Conservation (phyloP, 257 asterid genomes). For the Salvia miltiorrhiza region DNA sequence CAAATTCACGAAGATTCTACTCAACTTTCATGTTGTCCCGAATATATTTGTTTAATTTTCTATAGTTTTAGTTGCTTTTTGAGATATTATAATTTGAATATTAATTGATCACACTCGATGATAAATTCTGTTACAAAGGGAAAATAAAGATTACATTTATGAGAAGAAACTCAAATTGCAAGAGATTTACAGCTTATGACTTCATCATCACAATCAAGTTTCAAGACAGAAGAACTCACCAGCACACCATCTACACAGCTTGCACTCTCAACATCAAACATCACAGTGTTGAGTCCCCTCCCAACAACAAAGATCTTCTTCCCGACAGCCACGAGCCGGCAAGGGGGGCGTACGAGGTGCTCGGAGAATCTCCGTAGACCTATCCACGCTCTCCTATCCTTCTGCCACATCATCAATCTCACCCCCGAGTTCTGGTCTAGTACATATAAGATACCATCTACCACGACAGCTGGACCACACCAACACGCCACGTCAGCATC, state of each 20-base stretch:
- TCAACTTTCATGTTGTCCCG: no score
- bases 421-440: slow-evolving; percentile 66
- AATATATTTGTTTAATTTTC: no score
- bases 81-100: no score
- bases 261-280: slow-evolving; percentile 49
- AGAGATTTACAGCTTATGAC: slow-evolving; percentile 61
- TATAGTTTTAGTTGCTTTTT: no score
- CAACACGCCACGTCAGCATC: slow-evolving; percentile 56
- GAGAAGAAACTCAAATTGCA: slow-evolving; percentile 35
- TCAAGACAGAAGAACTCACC: slow-evolving; percentile 43
- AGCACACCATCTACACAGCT: slow-evolving; percentile 38
- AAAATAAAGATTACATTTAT: background rate
- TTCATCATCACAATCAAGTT: slow-evolving; percentile 39
- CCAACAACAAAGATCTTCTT: slow-evolving; percentile 65
- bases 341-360: slow-evolving; percentile 46
- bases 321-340: slow-evolving; percentile 55
- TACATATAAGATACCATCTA: slow-evolving; percentile 48
- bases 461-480: slow-evolving; percentile 69
- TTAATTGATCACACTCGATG: no score
- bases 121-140: background rate
- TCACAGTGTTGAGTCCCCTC: slow-evolving; percentile 57
- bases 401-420: slow-evolving; percentile 69
- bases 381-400: slow-evolving; percentile 48
- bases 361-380: slow-evolving; percentile 52
- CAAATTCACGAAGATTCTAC: no score